These are phyloP conservation scores for Phytophthora foliorum DNA, from an alignment of 352 stramenopile species.

Conservation along the genomic window DNA sequence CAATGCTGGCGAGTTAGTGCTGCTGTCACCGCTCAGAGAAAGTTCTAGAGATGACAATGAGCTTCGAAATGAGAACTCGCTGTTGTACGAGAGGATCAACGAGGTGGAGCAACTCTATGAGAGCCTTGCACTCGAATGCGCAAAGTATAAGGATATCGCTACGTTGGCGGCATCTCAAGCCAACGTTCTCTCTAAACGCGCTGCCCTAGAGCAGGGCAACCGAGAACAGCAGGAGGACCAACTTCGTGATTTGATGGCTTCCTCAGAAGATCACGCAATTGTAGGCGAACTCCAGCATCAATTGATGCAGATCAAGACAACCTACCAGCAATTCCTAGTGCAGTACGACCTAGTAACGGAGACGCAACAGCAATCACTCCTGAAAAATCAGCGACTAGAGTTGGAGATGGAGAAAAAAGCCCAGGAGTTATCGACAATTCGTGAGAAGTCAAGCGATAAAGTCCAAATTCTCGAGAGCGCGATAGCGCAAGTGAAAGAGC, in stretches of 20 bases:
- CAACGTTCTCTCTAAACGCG: conserved; percentile 56
- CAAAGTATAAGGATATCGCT: conserved; percentile 73
- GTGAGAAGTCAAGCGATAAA: conserved; percentile 47
- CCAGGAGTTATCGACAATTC: conserved; percentile 40
- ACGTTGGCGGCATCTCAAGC: conserved; percentile 72
- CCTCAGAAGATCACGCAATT: conserved; percentile 91
- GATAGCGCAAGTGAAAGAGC: conserved; percentile 62
- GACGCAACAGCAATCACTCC: conserved; percentile 57
- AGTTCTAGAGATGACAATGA: conserved; percentile 30
- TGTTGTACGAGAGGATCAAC: conserved; percentile 71
- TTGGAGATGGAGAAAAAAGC: conserved; percentile 58
- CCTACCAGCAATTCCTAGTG: conserved; percentile 83
- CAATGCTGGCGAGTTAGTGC: conserved; percentile 20
- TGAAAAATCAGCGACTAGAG: conserved; percentile 75
- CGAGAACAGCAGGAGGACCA: conserved; percentile 71
- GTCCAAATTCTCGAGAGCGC: conserved; percentile 57
- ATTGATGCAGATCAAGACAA: conserved; percentile 88
- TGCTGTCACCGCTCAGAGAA: background rate
- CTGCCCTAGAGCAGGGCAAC: conserved; percentile 52
- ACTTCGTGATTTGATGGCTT: conserved; percentile 73
- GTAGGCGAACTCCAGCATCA: conserved; percentile 93
- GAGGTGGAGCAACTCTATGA: conserved; percentile 85
- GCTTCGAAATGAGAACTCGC: conserved; percentile 61
- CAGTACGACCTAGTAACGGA: conserved; percentile 71
- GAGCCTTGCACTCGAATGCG: conserved; percentile 64